phyloP scores from a whole-genome alignment of 2,329 filamentous ascomycete species.

The Sporothrix mexicana region DNA sequence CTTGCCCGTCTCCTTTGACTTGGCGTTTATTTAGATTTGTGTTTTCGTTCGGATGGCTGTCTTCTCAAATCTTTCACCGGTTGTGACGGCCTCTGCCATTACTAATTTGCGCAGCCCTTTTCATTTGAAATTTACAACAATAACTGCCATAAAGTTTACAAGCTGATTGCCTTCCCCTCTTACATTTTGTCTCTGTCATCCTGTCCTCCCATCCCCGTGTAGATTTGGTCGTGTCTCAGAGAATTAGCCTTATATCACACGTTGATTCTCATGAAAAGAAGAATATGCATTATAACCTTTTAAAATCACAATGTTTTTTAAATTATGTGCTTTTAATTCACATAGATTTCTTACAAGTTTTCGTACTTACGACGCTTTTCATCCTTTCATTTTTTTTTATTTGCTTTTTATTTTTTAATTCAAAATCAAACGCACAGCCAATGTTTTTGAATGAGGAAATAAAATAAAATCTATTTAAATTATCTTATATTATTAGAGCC shows the following conservation, averaged over 20 bases:
- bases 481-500: not conserved
- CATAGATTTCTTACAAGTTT: too few relatives aligned
- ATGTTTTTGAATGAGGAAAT: not conserved
- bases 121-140: too few relatives aligned
- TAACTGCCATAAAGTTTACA: too few relatives aligned
- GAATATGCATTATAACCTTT: too few relatives aligned
- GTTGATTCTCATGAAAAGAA: not conserved
- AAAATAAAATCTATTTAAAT: too few relatives aligned
- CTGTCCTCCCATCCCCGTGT: not conserved
- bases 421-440: not conserved
- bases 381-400: not conserved
- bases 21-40: not conserved
- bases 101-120: too few relatives aligned
- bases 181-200: not conserved
- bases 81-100: too few relatives aligned
- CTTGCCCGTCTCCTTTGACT: not conserved
- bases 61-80: too few relatives aligned
- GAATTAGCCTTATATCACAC: slow-evolving; percentile 23
- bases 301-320: not conserved
- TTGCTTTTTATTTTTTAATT: not conserved
- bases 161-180: not conserved
- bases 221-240: slow-evolving; percentile 20
- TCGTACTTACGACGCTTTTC: too few relatives aligned
- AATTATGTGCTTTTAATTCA: not conserved
- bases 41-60: not conserved